These are phyloP conservation scores for Acanthochlamys bracteata DNA, from an alignment of 106 monocot species.

Conservation along the genomic window DNA sequence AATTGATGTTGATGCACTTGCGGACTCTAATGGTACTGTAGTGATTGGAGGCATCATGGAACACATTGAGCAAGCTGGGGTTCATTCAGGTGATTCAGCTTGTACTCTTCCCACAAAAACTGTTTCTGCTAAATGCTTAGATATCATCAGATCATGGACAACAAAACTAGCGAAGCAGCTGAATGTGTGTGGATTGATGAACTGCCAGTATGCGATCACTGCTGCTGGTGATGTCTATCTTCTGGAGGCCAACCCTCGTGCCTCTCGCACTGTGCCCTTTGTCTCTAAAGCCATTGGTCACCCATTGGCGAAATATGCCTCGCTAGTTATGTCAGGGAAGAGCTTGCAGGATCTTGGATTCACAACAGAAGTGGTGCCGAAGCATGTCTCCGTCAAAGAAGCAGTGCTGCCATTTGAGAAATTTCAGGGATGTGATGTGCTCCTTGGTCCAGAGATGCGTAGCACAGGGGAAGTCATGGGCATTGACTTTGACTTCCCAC, in stretches of 20 bases:
- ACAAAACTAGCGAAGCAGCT: slow-evolving; percentile 60
- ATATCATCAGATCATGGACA: slow-evolving; percentile 74
- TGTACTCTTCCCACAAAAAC: slow-evolving; percentile 94
- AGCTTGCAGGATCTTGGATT: slow-evolving; percentile 60
- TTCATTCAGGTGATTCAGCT: slow-evolving; percentile 95
- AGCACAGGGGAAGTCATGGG: slow-evolving; percentile 99
- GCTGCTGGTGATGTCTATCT: slow-evolving; percentile 71
- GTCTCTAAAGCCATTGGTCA: slow-evolving; percentile 96
- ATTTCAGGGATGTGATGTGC: slow-evolving; percentile 93
- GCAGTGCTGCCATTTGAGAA: slow-evolving; percentile 95
- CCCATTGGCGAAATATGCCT: slow-evolving; percentile 90
- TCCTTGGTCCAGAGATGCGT: slow-evolving; percentile 97
- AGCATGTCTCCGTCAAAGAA: slow-evolving; percentile 88
- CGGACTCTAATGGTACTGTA: slow-evolving; percentile 75
- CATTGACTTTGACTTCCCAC: slow-evolving; percentile 70
- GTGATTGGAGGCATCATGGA: slow-evolving; percentile 99
- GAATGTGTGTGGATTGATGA: slow-evolving; percentile 90
- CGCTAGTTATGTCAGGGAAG: slow-evolving; percentile 89
- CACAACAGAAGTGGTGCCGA: slow-evolving; percentile 66
- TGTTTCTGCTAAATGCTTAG: slow-evolving; percentile 42
- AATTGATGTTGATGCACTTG: slow-evolving; percentile 90
- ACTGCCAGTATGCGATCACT: slow-evolving; percentile 94
- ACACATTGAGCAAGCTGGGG: slow-evolving; percentile 98
- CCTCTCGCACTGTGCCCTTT: slow-evolving; percentile 93
- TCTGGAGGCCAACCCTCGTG: slow-evolving; percentile 94